phyloP scores from a whole-genome alignment of 495 filamentous ascomycete species.

The Xylona heveae region DNA sequence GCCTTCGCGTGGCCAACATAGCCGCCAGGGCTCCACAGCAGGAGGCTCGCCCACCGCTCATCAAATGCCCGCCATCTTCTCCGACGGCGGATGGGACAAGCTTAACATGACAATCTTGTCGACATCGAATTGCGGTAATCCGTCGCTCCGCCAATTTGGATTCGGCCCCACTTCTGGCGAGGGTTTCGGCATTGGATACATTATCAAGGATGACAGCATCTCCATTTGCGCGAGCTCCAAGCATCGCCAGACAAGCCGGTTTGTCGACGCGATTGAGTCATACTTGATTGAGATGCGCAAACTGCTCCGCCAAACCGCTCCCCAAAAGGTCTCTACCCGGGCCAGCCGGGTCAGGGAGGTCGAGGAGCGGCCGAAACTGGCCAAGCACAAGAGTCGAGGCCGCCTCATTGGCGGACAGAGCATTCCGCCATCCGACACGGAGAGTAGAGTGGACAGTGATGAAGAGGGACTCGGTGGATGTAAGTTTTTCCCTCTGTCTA shows the following conservation, averaged over 20 bases:
- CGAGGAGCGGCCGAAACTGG: slow-evolving; percentile 28
- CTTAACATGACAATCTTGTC: slow-evolving; percentile 87
- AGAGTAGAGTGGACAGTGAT: slow-evolving; percentile 34
- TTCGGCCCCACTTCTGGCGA: slow-evolving; percentile 90
- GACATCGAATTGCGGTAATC: slow-evolving; percentile 98
- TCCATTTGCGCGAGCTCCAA: slow-evolving; percentile 83
- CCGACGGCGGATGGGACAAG: slow-evolving; percentile 79
- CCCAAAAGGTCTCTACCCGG: slow-evolving; percentile 27
- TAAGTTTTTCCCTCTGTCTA: slow-evolving; percentile 25
- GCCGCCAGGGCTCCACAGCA: not conserved
- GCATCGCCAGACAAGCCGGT: slow-evolving; percentile 77
- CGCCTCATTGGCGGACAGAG: slow-evolving; percentile 29
- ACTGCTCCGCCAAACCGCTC: slow-evolving; percentile 45
- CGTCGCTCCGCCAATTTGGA: slow-evolving; percentile 86
- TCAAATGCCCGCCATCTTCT: slow-evolving; percentile 60
- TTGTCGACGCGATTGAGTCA: slow-evolving; percentile 70
- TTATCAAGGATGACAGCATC: slow-evolving; percentile 91
- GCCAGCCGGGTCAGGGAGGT: slow-evolving; percentile 46
- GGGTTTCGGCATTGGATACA: slow-evolving; percentile 95
- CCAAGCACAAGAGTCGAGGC: slow-evolving; percentile 27
- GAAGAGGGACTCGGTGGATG: slow-evolving; percentile 84
- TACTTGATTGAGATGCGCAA: slow-evolving; percentile 84
- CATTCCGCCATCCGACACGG: slow-evolving; percentile 35
- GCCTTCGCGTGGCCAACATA: too few species aligned
- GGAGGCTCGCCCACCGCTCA: slow-evolving; percentile 13